phyloP scores from a whole-genome alignment of 768 basidiomycete genomes.

The Punctularia strigosozonata region DNA sequence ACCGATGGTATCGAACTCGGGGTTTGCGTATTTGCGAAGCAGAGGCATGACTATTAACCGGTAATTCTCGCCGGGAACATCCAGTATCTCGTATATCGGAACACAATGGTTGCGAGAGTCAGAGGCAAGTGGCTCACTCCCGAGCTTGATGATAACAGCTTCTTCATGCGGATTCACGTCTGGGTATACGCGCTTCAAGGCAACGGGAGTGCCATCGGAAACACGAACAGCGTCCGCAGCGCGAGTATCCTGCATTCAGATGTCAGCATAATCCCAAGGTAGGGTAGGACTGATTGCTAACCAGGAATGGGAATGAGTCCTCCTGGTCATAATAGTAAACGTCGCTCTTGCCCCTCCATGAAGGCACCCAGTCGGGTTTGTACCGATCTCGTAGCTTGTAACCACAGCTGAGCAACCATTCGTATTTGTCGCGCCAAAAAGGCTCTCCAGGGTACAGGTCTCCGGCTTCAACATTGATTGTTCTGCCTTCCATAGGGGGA shows the following conservation, averaged over 20 bases:
- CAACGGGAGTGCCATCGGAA: conserved; percentile 11
- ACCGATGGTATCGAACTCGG: conserved; percentile 14
- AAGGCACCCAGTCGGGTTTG: conserved; percentile 14
- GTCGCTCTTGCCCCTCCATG: conserved; percentile 10
- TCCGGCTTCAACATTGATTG: not conserved
- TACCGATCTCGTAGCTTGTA: conserved; percentile 16
- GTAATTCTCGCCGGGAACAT: conserved; percentile 7
- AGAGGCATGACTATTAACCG: conserved; percentile 13
- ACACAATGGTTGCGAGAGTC: conserved; percentile 19
- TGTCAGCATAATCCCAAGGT: too few species aligned
- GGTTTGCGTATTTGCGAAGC: conserved; percentile 9
- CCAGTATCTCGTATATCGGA: conserved; percentile 14
- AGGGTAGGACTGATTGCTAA: too few species aligned
- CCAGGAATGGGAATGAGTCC: too few species aligned
- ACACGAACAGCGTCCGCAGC: conserved; percentile 11
- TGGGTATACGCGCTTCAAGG: conserved; percentile 10
- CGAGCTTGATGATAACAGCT: conserved; percentile 10
- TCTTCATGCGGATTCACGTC: conserved; percentile 5
- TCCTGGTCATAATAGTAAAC: too few species aligned
- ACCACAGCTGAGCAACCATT: conserved; percentile 5
- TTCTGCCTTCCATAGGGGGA: too few species aligned
- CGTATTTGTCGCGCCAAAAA: conserved; percentile 3
- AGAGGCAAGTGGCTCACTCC: conserved; percentile 7
- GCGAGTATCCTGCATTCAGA: not conserved
- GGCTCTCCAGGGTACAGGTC: not conserved